These are phyloP conservation scores for Aspergillus hiratsukae DNA, from an alignment of 2,329 filamentous ascomycete genomes.

Conservation along the genomic window DNA sequence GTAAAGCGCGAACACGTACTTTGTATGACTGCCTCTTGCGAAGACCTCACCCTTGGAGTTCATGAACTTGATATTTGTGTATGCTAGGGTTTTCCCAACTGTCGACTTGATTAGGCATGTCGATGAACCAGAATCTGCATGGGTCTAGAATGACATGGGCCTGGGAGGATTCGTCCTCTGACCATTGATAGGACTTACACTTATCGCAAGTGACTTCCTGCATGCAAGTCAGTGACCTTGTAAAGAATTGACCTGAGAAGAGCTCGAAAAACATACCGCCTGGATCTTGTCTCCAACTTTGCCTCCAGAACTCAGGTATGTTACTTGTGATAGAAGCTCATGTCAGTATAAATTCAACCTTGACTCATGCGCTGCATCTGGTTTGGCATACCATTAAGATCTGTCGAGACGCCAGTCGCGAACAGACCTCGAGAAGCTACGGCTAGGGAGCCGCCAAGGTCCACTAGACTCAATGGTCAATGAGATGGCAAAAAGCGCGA, in stretches of 20 bases:
- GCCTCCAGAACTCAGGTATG: slow-evolving; percentile 60
- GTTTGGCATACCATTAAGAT: slow-evolving; percentile 51
- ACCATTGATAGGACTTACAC: slow-evolving; percentile 41
- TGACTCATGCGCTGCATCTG: neutral
- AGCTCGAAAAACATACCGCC: slow-evolving; percentile 38
- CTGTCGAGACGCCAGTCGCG: slow-evolving; percentile 63
- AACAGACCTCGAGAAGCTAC: slow-evolving; percentile 62
- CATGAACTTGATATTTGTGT: slow-evolving; percentile 58
- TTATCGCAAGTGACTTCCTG: slow-evolving; percentile 62
- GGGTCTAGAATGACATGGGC: neutral
- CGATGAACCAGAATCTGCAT: neutral
- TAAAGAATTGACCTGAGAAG: neutral
- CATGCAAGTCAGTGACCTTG: slow-evolving; percentile 12
- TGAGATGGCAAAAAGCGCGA: neutral
- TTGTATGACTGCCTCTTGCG: slow-evolving; percentile 64
- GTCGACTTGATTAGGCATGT: slow-evolving; percentile 6
- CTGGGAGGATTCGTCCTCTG: neutral
- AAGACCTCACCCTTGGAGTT: slow-evolving; percentile 58
- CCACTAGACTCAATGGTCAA: slow-evolving; percentile 40
- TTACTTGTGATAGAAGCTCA: slow-evolving; percentile 41
- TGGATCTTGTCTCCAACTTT: slow-evolving; percentile 57
- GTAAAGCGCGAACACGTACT: slow-evolving; percentile 40
- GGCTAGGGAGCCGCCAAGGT: slow-evolving; percentile 62
- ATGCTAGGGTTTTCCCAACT: slow-evolving; percentile 64
- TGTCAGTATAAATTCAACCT: slow-evolving; percentile 1